A percentile compares a stretch with the other conserved stretches of the same genome.
Conservation (phyloP, 495 filamentous ascomycete species). For the Penicillium cataractarum region DNA sequence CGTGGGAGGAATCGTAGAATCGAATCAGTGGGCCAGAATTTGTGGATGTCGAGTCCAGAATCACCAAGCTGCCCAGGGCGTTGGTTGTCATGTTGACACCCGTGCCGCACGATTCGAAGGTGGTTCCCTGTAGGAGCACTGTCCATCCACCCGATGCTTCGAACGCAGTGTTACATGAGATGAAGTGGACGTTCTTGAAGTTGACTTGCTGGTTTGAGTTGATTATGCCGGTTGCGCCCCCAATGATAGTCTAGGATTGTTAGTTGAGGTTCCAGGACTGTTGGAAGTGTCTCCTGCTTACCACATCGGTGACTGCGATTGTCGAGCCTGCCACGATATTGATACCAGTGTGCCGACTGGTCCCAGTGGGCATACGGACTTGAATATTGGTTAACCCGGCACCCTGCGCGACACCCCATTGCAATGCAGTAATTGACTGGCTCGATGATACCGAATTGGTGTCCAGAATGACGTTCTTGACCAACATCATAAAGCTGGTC, state of each 20-base stretch:
- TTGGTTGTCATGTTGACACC: conserved; percentile 42
- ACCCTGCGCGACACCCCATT: conserved; percentile 73
- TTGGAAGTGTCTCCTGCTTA: conserved; percentile 28
- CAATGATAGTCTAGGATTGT: conserved; percentile 45
- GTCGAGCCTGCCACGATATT: conserved; percentile 47
- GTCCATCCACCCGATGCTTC: conserved; percentile 44
- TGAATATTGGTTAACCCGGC: conserved; percentile 72
- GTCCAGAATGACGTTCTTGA: conserved; percentile 50
- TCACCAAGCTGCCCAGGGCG: conserved; percentile 53
- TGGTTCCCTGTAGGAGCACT: conserved; percentile 42
- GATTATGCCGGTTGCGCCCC: conserved; percentile 52
- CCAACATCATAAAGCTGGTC: conserved; percentile 44
- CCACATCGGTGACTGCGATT: conserved; percentile 51
- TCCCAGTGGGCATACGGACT: conserved; percentile 64
- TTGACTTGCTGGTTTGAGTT: conserved; percentile 57
- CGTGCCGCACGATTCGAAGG: conserved; percentile 36
- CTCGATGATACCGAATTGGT: conserved; percentile 33
- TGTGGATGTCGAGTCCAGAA: conserved; percentile 47
- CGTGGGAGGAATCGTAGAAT: conserved; percentile 47
- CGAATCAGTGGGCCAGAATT: conserved; percentile 54
- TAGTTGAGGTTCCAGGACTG: conserved; percentile 11
- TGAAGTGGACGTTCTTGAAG: conserved; percentile 52
- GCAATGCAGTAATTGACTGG: conserved; percentile 43
- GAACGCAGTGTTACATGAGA: conserved; percentile 42
- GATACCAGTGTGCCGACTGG: conserved; percentile 59